Evolutionary conservation across 169 alveolate genomes (phyloP).

Genomic region (Plasmodium coatneyi): DNA sequence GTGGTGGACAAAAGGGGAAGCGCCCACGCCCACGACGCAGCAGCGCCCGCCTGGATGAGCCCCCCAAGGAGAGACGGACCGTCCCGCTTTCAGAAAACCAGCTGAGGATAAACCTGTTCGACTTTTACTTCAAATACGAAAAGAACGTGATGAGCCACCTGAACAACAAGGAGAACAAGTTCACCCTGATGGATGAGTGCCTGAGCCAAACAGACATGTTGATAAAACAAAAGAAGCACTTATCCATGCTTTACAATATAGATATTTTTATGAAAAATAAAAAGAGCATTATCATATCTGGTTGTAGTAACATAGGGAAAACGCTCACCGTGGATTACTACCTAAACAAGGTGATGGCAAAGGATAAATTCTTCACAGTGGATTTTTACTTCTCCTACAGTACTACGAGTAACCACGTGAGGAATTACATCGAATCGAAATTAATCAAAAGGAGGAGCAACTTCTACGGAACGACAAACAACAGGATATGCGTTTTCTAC

Average conservation of each 20-base stretch:
- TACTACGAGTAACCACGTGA: constrained; percentile 67
- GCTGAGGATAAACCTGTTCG: constrained; percentile 28
- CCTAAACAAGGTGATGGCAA: constrained; percentile 38
- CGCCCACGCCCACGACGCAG: too few species aligned
- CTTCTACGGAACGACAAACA: constrained; percentile 64
- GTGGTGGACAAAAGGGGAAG: background rate
- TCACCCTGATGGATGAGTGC: constrained; percentile 56
- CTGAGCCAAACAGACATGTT: constrained; percentile 20
- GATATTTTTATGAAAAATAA: constrained; percentile 67
- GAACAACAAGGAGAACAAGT: constrained; percentile 34
- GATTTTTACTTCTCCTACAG: constrained; percentile 62
- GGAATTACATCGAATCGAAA: constrained; percentile 69
- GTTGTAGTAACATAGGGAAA: constrained; percentile 69
- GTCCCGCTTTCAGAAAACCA: background rate
- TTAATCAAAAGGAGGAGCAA: constrained; percentile 53
- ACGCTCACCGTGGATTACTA: constrained; percentile 53
- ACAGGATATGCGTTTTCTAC: constrained; percentile 50
- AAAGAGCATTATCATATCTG: constrained; percentile 52
- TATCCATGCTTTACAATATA: constrained; percentile 58
- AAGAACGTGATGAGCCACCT: constrained; percentile 60
- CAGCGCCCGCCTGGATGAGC: background rate
- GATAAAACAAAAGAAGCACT: constrained; percentile 63
- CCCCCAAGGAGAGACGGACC: background rate
- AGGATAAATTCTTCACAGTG: constrained; percentile 56
- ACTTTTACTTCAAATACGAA: constrained; percentile 61